Evolutionary conservation across 495 filamentous ascomycete species (phyloP).

Genomic region (Penicillium ucsense): DNA sequence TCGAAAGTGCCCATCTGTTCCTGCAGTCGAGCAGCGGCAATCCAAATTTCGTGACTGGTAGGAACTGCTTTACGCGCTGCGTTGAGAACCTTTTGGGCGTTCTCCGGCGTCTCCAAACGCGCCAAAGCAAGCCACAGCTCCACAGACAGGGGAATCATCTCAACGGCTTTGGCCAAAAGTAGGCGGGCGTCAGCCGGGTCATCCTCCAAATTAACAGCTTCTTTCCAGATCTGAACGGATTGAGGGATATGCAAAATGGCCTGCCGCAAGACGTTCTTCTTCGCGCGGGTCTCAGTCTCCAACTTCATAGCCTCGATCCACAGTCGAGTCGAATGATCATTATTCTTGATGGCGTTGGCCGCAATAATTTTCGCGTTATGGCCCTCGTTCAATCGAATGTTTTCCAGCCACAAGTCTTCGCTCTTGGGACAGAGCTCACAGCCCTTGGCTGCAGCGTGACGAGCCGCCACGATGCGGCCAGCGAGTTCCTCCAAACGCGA

Average conservation of each 20-base stretch:
- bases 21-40: conserved; percentile 83
- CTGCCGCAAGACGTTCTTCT: conserved; percentile 82
- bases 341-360: conserved; percentile 84
- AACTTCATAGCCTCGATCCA: conserved; percentile 95
- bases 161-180: conserved; percentile 83
- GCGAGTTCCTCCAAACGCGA: conserved; percentile 88
- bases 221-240: conserved; percentile 92
- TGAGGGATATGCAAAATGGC: conserved; percentile 84
- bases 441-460: conserved; percentile 74
- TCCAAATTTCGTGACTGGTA: conserved; percentile 90
- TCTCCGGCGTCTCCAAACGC: conserved; percentile 75
- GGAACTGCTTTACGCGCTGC: conserved; percentile 88
- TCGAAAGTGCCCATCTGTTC: conserved; percentile 72
- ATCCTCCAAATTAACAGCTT: conserved; percentile 92
- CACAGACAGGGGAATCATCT: conserved; percentile 84
- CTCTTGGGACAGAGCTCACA: conserved; percentile 87
- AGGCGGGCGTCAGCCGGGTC: conserved; percentile 76
- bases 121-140: conserved; percentile 93
- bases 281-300: conserved; percentile 66
- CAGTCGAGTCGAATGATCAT: conserved; percentile 75
- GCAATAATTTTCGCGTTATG: conserved; percentile 93
- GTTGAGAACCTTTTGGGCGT: conserved; percentile 90
- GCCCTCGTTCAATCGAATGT: conserved; percentile 82
- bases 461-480: conserved; percentile 77
- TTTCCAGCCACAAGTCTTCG: conserved; percentile 92